Evolutionary conservation across 1,284 basidiomycete species (phyloP).

Genomic region (Puccinia horiana): DNA sequence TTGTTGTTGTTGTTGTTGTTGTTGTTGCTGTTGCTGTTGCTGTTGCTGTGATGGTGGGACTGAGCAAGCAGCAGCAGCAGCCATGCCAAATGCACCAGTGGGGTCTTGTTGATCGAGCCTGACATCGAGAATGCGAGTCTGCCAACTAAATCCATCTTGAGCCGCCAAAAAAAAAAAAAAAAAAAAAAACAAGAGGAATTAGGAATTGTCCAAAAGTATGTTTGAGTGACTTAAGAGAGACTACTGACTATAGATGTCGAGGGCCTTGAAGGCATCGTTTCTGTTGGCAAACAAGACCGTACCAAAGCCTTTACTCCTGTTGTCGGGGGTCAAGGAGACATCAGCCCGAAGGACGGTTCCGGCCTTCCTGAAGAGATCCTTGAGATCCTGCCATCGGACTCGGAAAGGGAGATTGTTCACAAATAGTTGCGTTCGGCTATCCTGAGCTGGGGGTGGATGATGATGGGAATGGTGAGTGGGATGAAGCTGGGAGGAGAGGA

Average conservation of each 20-base stretch:
- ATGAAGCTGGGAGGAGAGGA: neutral
- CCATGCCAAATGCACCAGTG: conserved; percentile 54
- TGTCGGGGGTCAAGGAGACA: conserved; percentile 78
- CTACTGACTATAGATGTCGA: conserved; percentile 60
- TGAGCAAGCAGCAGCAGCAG: conserved; percentile 53
- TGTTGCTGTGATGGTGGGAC: conserved; percentile 45
- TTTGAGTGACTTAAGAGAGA: neutral
- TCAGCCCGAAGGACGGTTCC: conserved; percentile 93
- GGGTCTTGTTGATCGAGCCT: conserved; percentile 56
- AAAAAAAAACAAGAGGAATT: neutral
- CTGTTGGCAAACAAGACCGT: conserved; percentile 82
- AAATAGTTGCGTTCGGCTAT: conserved; percentile 38
- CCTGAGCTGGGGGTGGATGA: conserved; percentile 8
- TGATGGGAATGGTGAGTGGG: neutral
- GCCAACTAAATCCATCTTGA: conserved; percentile 51
- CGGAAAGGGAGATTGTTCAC: conserved; percentile 75
- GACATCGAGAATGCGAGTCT: conserved; percentile 56
- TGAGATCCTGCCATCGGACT: conserved; percentile 95
- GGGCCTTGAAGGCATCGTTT: conserved; percentile 79
- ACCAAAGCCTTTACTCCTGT: conserved; percentile 81
- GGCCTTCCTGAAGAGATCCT: conserved; percentile 91
- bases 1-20: conserved; percentile 30
- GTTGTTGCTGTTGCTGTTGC: conserved; percentile 36
- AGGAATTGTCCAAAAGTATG: neutral
- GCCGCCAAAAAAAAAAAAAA: neutral